Evolutionary conservation across 495 filamentous ascomycete genomes (phyloP), one percentile per base, ranked within the genome.

Genomic region (Schizothecium vesticola): DNA sequence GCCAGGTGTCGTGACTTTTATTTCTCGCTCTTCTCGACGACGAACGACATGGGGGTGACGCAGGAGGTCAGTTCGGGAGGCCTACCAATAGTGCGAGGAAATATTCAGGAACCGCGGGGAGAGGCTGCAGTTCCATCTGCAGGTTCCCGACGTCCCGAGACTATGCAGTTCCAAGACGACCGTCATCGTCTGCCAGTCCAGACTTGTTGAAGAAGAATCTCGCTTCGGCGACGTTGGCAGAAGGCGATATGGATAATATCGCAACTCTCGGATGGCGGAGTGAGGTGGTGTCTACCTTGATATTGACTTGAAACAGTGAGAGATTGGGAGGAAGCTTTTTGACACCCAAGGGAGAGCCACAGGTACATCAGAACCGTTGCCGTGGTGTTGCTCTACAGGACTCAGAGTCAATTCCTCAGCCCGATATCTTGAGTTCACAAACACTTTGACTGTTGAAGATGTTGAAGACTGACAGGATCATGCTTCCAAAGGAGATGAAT

Each of bases 61-160:
- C n/a, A n/a, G n/a, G n/a, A n/a, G n/a, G n/a, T n/a, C n/a, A n/a
- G 56, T 21, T 21, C 22, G 22, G 22, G 57, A 59, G 57, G 25
- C 22, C 57, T 59, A 11, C 25, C 26, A 23, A 64, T 29, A 23
- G 33, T 64, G 62, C 62, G 21, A 33, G 36, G 12, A 51, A 26
- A 51, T 51, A 55, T 51, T 51, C 43, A n/a, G 16, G 16, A 9
- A 64, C 24, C 29, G 62, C 31, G 36, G 23, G 24, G 33, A 43
- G 21, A 43, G 21, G 31, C 11, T 55, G 62, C 62, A 56, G 24
- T 55, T 33, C 33, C 31, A 64, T 51, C 29, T 64, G 62, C 21
- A 64, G n/a, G 62, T 23, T 64, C 62, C 62, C 62, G 62, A 56
- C 10, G 31, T 51, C 43, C 23, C 31, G 24, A 43, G 43, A 51